Evolutionary conservation across 2,329 filamentous ascomycete genomes (phyloP).

Genomic region (Lasiodiplodia sp.): DNA sequence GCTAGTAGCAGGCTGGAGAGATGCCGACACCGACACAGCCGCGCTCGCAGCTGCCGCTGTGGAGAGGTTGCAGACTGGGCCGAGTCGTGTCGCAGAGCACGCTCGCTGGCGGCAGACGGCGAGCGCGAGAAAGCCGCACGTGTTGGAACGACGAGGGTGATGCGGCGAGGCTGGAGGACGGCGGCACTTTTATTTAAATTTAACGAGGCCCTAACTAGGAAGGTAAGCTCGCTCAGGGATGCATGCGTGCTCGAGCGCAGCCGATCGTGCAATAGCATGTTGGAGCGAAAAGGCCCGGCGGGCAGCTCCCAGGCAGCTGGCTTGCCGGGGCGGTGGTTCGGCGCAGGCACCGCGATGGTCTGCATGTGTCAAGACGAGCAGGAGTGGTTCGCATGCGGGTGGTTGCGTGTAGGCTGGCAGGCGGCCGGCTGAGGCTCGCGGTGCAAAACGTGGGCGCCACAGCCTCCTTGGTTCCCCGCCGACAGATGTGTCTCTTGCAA

Average conservation of each 20-base stretch:
- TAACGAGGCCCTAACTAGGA: conserved; percentile 9
- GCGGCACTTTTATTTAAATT: conserved; percentile 21
- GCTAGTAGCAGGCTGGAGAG: not conserved
- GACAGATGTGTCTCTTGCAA: not conserved
- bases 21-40: not conserved
- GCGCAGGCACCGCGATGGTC: conserved; percentile 24
- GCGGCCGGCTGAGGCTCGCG: conserved; percentile 5
- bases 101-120: not conserved
- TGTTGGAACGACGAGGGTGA: conserved; percentile 6
- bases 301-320: conserved; percentile 2
- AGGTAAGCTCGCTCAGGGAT: conserved; percentile 18
- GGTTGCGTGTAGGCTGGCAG: conserved; percentile 19
- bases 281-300: conserved; percentile 19
- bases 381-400: conserved; percentile 20
- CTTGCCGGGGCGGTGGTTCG: conserved; percentile 4
- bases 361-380: conserved; percentile 17
- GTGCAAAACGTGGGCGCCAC: conserved; percentile 21
- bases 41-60: not conserved
- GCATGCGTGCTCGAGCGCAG: conserved; percentile 11
- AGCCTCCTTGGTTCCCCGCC: not conserved
- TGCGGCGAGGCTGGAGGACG: conserved; percentile 8
- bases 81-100: not conserved
- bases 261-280: conserved; percentile 1
- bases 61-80: not conserved
- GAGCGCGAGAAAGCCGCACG: not conserved